Base-by-base conservation (phyloP, 2,329 filamentous ascomycete species). In the Penicillium sp. region DNA sequence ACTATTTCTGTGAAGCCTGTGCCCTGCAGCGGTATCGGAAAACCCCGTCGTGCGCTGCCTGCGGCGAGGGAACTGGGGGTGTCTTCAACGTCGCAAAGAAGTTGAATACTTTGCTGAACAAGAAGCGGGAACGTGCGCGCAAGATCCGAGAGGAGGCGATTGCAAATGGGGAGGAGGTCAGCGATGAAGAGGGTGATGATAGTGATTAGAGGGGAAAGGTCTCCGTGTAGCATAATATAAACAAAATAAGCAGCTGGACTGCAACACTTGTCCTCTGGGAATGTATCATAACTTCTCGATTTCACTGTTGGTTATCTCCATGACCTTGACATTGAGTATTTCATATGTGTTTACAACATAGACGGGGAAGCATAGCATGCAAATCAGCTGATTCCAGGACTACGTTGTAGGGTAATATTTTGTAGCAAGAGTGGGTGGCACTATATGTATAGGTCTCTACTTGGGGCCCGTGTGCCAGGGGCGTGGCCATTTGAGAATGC, bases 1-100 rank as follows among this genome's bases (percentile, higher is more conserved):
- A 99, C 74, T 97, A 97, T 74, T 97, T 97, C 71, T 99, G 94
- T 72, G 90, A 97, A 74, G 81, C 83, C 1, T 99, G 94, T 74
- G 94, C 94, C 27, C 79, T 97, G 66, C 86, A 90, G 71, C 79
- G 93, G 63, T 97, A 97, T 72, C 83, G 89, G 61, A 94, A 91
- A 71, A 91, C 93, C 67, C 93, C 93, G 4, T 86, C 85, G 3
- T 97, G 94, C 74, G 91, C 90, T 2, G 89, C 89, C 4, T 97
- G 94, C 73, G 90, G 91, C 1, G 82, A 87, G 0, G 90, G 91
- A 6, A 97, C 93, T 0, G 88, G 89, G 31, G 94, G 94, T 0
- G 90, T 96, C 0, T 97, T 97, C 70, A 96, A 96, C 72, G 83
- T 85, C 4, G 92, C 93, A 1, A 96, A 91, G 79, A 89, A 88